Percentiles rank a stretch among this genome's conserved stretches.
Evolutionary conservation across 768 basidiomycete species (phyloP).

Genomic region (Dioszegia aurantiaca): DNA sequence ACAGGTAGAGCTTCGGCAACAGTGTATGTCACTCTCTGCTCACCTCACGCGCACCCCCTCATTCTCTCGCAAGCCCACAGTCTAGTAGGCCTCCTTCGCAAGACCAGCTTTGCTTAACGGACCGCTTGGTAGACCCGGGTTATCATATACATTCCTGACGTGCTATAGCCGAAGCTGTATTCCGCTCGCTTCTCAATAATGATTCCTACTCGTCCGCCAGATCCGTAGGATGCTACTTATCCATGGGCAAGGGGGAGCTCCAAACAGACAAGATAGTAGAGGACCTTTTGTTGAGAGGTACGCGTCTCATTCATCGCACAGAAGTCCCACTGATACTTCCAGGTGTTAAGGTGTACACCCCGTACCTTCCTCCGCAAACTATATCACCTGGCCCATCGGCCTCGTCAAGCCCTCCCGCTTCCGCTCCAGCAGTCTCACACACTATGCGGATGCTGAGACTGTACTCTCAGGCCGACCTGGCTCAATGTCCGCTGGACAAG

Average conservation of each 20-base stretch:
- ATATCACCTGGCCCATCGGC: not conserved
- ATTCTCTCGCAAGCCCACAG: too few species aligned
- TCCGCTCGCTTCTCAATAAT: not conserved
- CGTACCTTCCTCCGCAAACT: slow-evolving; percentile 36
- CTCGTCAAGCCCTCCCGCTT: slow-evolving; percentile 4
- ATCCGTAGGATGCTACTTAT: slow-evolving; percentile 42
- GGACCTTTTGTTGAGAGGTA: slow-evolving; percentile 29
- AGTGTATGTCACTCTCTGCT: slow-evolving; percentile 28
- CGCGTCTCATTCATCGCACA: not conserved
- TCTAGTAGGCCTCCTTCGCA: too few species aligned
- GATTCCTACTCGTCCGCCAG: slow-evolving; percentile 28
- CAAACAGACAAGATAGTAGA: slow-evolving; percentile 34
- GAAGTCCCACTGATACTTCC: not conserved
- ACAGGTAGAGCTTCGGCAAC: slow-evolving; percentile 28
- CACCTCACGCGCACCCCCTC: too few species aligned
- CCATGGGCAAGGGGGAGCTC: slow-evolving; percentile 41
- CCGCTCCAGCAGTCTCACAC: not conserved
- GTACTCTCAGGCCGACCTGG: slow-evolving; percentile 34
- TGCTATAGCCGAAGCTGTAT: slow-evolving; percentile 1
- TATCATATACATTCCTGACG: too few species aligned
- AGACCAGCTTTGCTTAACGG: too few species aligned
- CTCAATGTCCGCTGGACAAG: slow-evolving; percentile 37
- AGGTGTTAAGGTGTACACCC: slow-evolving; percentile 35
- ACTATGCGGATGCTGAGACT: slow-evolving; percentile 44
- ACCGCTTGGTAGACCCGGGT: too few species aligned